These are phyloP conservation scores for Suhomyces sp. DNA, from an alignment of 805 yeast genomes.

Conservation along the genomic window DNA sequence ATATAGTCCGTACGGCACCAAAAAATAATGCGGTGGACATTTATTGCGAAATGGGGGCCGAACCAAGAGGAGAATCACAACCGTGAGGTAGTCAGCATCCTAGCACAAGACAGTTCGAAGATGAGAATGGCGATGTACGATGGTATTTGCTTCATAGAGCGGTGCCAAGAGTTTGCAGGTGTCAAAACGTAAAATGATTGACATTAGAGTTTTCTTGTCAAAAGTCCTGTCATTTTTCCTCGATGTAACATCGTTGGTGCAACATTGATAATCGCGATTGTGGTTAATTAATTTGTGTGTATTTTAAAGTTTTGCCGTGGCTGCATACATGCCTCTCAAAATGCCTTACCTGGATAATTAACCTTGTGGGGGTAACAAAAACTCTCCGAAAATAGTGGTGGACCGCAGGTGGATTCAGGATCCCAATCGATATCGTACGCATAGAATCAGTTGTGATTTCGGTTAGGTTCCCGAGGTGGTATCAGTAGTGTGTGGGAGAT, in stretches of 20 bases:
- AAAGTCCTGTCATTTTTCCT: neutral
- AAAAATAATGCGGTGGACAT: neutral
- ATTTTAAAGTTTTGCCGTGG: neutral
- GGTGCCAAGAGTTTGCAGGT: neutral
- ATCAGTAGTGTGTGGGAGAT: neutral
- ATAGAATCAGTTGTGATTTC: neutral
- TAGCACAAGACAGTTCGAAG: neutral
- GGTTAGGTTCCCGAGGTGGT: neutral
- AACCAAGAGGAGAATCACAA: neutral
- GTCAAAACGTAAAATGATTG: neutral
- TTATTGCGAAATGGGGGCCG: neutral
- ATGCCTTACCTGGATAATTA: neutral
- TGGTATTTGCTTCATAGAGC: neutral
- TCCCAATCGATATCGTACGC: neutral
- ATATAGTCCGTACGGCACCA: conserved; percentile 3
- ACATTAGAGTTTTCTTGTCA: neutral
- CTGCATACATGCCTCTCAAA: neutral
- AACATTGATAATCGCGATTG: neutral
- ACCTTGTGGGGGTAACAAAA: neutral
- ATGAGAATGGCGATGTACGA: neutral
- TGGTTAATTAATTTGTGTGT: neutral
- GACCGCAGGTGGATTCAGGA: neutral
- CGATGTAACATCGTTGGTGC: neutral
- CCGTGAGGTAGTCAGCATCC: neutral
- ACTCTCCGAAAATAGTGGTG: neutral